Conservation (phyloP, 2,329 filamentous ascomycete genomes). For the Bipolaris sorokiniana region DNA sequence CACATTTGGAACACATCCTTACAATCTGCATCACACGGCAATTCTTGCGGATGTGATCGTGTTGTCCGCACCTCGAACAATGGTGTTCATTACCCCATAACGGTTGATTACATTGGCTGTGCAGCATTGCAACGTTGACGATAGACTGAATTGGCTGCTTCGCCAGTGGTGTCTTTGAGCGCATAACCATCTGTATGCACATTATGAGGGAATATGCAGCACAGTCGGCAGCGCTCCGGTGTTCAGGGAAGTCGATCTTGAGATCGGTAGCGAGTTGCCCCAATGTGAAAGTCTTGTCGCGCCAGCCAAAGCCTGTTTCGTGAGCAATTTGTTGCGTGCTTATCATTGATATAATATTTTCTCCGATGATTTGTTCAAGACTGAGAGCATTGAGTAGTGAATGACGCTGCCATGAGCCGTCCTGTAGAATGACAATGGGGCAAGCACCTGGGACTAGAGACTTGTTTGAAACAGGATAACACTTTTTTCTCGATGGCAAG, state of each 20-base stretch:
- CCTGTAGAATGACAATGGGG: slow-evolving; percentile 2
- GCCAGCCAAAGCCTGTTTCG: neutral
- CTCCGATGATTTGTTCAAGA: neutral
- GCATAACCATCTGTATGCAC: slow-evolving; percentile 8
- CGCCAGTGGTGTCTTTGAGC: neutral
- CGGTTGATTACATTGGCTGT: neutral
- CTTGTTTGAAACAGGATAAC: neutral
- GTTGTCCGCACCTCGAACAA: neutral
- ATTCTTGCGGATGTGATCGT: neutral
- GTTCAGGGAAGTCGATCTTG: neutral
- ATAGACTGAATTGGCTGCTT: neutral
- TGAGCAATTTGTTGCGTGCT: neutral
- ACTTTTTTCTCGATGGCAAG: neutral
- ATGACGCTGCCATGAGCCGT: neutral
- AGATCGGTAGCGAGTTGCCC: neutral
- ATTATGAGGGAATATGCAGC: slow-evolving; percentile 2
- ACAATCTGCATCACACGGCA: neutral
- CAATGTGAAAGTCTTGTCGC: neutral
- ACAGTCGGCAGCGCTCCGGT: neutral
- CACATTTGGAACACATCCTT: neutral
- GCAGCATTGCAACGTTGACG: slow-evolving; percentile 5
- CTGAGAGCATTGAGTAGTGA: neutral
- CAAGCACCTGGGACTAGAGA: neutral
- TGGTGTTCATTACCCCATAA: neutral
- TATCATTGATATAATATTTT: slow-evolving; percentile 2